These are phyloP conservation scores for Leishmania mexicana DNA, from an alignment of 208 protist genomes.

Conservation along the genomic window DNA sequence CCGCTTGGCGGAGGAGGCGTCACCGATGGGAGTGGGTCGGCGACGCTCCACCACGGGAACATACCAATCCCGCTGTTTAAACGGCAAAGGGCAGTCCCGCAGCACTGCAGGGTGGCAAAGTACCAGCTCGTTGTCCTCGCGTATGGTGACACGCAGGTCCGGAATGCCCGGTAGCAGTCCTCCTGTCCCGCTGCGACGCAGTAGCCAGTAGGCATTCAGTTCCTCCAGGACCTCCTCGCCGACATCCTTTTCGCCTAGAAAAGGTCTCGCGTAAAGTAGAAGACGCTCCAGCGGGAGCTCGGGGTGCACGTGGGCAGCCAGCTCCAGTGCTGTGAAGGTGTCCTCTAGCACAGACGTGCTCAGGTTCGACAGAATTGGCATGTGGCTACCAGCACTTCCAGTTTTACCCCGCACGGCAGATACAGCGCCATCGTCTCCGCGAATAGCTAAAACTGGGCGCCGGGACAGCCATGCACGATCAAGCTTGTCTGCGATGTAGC, in stretches of 20 bases:
- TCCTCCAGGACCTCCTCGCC: conserved; percentile 47
- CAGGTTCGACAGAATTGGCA: conserved; percentile 12
- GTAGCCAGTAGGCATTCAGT: conserved; percentile 75
- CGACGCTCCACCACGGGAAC: conserved; percentile 45
- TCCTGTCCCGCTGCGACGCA: conserved; percentile 52
- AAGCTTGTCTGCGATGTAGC: conserved; percentile 69
- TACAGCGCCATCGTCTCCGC: conserved; percentile 23
- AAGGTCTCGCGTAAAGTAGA: conserved; percentile 14
- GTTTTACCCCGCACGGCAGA: conserved; percentile 52
- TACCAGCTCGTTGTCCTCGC: conserved; percentile 65
- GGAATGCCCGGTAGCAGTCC: conserved; percentile 69
- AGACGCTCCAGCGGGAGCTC: conserved; percentile 59
- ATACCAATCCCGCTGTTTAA: conserved; percentile 79
- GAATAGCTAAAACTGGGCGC: conserved; percentile 24
- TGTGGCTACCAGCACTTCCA: conserved; percentile 29
- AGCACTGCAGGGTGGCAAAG: conserved; percentile 57
- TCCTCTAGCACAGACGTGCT: conserved; percentile 50
- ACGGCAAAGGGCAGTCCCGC: conserved; percentile 82
- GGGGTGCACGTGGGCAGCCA: conserved; percentile 40
- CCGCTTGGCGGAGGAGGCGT: neutral
- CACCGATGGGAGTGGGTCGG: neutral
- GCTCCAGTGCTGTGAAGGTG: conserved; percentile 70
- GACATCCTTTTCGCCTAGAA: conserved; percentile 11
- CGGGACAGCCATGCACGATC: conserved; percentile 65
- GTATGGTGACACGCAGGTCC: conserved; percentile 46